These are phyloP conservation scores for Hansfordia pulvinata DNA, from an alignment of 2,329 filamentous ascomycete genomes.

Conservation along the genomic window DNA sequence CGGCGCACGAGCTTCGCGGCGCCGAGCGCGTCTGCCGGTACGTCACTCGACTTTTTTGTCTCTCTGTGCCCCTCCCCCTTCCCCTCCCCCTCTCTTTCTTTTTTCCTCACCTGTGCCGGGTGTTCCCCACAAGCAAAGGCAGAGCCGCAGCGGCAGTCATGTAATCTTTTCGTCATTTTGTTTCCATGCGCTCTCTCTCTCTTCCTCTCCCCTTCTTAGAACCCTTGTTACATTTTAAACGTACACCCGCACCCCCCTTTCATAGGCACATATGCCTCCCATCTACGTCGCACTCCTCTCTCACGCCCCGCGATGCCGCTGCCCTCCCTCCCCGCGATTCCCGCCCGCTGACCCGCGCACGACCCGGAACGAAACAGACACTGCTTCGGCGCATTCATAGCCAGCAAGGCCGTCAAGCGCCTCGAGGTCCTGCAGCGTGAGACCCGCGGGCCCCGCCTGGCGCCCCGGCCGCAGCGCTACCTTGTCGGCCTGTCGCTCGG, in stretches of 20 bases:
- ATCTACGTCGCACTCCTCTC: not conserved
- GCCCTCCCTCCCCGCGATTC: no score
- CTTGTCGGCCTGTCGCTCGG: conserved; percentile 71
- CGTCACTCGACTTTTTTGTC: conserved; percentile 1
- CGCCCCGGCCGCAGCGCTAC: conserved; percentile 32
- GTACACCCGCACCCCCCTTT: not conserved
- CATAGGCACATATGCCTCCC: not conserved
- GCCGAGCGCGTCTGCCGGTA: conserved; percentile 15
- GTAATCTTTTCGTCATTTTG: no score
- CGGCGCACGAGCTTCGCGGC: conserved; percentile 14
- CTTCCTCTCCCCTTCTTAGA: no score
- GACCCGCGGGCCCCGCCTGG: conserved; percentile 20
- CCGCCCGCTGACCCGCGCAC: no score
- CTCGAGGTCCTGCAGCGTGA: conserved; percentile 37
- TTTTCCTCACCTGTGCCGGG: conserved; percentile 6
- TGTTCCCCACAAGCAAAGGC: no score
- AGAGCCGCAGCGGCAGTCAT: no score
- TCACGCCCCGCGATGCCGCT: no score
- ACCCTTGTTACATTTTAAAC: no score
- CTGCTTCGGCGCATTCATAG: conserved; percentile 70
- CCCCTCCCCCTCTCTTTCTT: conserved; percentile 2
- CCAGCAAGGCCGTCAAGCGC: conserved; percentile 68
- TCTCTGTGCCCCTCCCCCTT: conserved; percentile 2
- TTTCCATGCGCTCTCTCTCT: no score
- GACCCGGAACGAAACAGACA: no score